Evolutionary conservation across 129 eudicot species (phyloP).

Genomic region (Chrysanthemum seticuspe): DNA sequence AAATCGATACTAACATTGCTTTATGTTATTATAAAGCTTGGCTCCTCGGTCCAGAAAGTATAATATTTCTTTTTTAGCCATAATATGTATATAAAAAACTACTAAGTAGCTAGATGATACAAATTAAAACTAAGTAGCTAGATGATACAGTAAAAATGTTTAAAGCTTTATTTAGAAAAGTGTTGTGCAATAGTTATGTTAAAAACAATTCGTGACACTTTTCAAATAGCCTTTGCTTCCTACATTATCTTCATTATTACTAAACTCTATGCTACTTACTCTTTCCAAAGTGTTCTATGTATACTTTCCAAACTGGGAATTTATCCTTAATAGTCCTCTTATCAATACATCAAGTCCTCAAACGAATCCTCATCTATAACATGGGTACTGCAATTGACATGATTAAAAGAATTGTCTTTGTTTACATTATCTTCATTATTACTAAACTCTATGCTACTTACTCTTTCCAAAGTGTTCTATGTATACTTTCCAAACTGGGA

Average conservation of each 20-base stretch:
- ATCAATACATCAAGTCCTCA: background rate
- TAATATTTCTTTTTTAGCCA: too few species aligned
- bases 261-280: background rate
- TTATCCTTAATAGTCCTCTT: background rate
- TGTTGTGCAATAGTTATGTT: background rate
- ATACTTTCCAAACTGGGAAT: background rate
- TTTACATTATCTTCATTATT: background rate
- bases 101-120: too few species aligned
- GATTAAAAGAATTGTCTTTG: background rate
- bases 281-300: conserved; percentile 5
- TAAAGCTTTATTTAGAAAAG: background rate
- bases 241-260: background rate
- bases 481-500: too few species aligned
- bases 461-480: conserved; percentile 2
- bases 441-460: background rate
- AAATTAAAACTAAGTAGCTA: too few species aligned
- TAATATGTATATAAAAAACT: too few species aligned
- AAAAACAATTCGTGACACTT: background rate
- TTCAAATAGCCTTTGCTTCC: background rate
- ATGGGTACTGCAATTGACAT: background rate
- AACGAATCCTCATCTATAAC: background rate
- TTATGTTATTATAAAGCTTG: background rate
- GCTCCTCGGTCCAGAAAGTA: too few species aligned
- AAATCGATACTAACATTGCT: background rate
- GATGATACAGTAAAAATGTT: background rate